Conservation (phyloP, 352 stramenopile genomes). For the Pythium aristosporum region DNA sequence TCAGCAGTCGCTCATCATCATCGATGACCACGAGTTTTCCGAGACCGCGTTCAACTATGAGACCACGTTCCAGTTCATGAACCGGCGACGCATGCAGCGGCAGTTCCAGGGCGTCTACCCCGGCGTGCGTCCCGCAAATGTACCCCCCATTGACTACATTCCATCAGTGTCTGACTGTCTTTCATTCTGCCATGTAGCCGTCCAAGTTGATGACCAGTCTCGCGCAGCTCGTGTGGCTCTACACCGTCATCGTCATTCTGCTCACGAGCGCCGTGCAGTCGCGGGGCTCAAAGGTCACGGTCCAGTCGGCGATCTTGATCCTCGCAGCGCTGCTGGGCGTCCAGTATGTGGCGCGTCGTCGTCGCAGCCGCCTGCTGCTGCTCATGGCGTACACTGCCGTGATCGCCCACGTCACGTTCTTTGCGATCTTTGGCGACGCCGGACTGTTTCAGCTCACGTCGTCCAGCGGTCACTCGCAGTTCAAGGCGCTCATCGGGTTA, state of each 20-base stretch:
- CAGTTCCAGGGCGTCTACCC: conserved; percentile 38
- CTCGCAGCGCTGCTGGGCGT: conserved; percentile 1
- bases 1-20: conserved; percentile 2
- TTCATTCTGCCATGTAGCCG: neutral
- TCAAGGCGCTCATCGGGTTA: conserved; percentile 20
- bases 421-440: conserved; percentile 5
- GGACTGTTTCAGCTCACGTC: conserved; percentile 29
- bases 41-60: conserved; percentile 23
- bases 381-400: conserved; percentile 18
- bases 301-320: conserved; percentile 7
- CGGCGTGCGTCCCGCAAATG: conserved; percentile 5
- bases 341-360: neutral
- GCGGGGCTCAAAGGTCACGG: neutral
- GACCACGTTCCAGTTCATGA: conserved; percentile 35
- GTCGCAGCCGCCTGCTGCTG: conserved; percentile 10
- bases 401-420: conserved; percentile 11
- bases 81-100: conserved; percentile 30
- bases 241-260: conserved; percentile 12
- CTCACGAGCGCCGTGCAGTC: conserved; percentile 1
- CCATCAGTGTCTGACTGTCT: neutral
- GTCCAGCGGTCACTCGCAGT: neutral
- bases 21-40: conserved; percentile 1
- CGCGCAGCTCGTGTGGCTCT: conserved; percentile 20
- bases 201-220: conserved; percentile 16
- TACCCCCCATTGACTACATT: no score